These are phyloP conservation scores for Rhodotorula toruloides DNA, from an alignment of 768 basidiomycete species.

Conservation along the genomic window DNA sequence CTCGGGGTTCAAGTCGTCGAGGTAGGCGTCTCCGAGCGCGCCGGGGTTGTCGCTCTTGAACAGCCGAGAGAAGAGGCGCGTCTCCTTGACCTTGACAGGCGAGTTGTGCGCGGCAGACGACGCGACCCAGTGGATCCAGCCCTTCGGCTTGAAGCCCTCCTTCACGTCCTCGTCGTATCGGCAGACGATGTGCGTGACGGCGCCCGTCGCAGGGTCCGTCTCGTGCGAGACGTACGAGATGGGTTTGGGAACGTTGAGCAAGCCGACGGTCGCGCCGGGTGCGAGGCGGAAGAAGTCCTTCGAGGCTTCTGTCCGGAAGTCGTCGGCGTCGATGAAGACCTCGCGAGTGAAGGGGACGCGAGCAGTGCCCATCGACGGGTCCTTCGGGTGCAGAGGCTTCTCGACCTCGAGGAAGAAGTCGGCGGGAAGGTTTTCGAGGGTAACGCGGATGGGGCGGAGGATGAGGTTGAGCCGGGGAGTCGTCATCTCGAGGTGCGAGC, in stretches of 20 bases:
- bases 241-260: constrained; percentile 86
- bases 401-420: constrained; percentile 76
- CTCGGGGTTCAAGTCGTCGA: constrained; percentile 72
- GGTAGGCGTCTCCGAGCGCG: constrained; percentile 58
- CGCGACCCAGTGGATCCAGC: constrained; percentile 96
- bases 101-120: constrained; percentile 70
- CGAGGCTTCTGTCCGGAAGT: constrained; percentile 76
- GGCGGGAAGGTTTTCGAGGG: constrained; percentile 81
- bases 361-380: constrained; percentile 75
- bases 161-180: constrained; percentile 61
- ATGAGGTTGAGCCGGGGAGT: constrained; percentile 90
- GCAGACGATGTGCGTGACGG: constrained; percentile 73
- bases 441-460: constrained; percentile 79
- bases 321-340: constrained; percentile 85
- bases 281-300: constrained; percentile 96
- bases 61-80: constrained; percentile 81
- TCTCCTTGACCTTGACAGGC: constrained; percentile 80
- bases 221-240: constrained; percentile 89
- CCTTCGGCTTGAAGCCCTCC: constrained; percentile 69
- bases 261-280: constrained; percentile 92
- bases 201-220: constrained; percentile 64
- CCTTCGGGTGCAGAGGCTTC: constrained; percentile 90
- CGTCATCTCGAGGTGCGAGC: constrained; percentile 80
- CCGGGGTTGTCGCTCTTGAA: constrained; percentile 91
- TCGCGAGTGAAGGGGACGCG: constrained; percentile 78